These are phyloP conservation scores for Inonotus hispidus DNA, from an alignment of 1,284 basidiomycete genomes.

Conservation along the genomic window DNA sequence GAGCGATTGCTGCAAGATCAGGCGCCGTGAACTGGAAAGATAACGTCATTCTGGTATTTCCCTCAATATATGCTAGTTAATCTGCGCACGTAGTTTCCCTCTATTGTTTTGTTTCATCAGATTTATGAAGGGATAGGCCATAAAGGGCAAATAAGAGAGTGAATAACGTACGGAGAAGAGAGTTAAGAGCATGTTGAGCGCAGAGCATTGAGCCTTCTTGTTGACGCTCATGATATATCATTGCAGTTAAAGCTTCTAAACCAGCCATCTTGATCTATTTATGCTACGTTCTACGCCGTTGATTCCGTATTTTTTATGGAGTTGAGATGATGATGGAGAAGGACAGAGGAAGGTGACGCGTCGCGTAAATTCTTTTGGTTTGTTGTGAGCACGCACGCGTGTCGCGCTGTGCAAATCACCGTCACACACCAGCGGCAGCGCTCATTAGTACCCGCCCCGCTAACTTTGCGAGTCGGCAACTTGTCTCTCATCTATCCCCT, in stretches of 20 bases:
- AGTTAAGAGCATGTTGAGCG: slow-evolving; percentile 82
- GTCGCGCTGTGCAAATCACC: neutral
- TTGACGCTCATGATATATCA: slow-evolving; percentile 75
- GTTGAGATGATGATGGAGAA: neutral
- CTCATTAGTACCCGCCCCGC: neutral
- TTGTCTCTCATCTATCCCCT: neutral
- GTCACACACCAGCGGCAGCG: neutral
- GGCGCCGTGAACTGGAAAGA: slow-evolving; percentile 68
- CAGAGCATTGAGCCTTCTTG: slow-evolving; percentile 76
- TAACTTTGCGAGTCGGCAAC: neutral
- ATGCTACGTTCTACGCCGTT: no score
- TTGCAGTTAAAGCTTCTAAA: slow-evolving; percentile 44
- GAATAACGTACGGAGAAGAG: slow-evolving; percentile 59
- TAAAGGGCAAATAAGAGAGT: no score
- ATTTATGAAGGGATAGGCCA: slow-evolving; percentile 12
- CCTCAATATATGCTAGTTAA: neutral
- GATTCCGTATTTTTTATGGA: neutral
- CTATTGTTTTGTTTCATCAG: slow-evolving; percentile 31
- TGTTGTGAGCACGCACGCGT: neutral
- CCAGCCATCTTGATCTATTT: slow-evolving; percentile 42
- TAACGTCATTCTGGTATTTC: neutral
- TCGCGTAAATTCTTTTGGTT: neutral
- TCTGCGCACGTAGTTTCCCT: slow-evolving; percentile 61
- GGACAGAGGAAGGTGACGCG: slow-evolving; percentile 10
- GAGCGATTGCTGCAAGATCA: slow-evolving; percentile 81